Evolutionary conservation across 2,329 filamentous ascomycete species (phyloP), one percentile per base, ranked within the genome.

Genomic region (Periglandula ipomoeae): DNA sequence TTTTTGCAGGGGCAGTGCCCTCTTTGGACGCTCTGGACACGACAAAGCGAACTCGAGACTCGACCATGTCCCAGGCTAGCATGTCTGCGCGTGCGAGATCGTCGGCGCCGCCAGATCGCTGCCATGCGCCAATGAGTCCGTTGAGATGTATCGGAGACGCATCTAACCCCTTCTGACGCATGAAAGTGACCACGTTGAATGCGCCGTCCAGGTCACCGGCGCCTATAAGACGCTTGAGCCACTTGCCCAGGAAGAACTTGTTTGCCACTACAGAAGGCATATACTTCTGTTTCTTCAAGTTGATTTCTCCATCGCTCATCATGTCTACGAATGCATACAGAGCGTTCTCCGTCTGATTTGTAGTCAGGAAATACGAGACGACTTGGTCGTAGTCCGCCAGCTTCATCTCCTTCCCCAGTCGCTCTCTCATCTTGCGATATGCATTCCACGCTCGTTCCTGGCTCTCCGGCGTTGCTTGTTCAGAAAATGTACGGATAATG

Each of bases 291-390:
- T 68, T 69, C 46, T 67, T 68, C 44, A 78, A 59, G 49, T 78
- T 70, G 47, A 80, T 64, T 40, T 70, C 61, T 5, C 76, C 76
- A 4, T 78, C 76, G 50, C 81, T 79, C 81, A 95, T 89, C 89
- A 95, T 94, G 62, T 95, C 88, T 56, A 85, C 87, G 64, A 95
- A 95, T 0, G 88, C 80, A 47, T 81, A 79, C 48, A 91, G 74
- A 1, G 87, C 87, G 51, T 82, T 75, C 51, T 85, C 77, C 5
- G 79, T 72, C 50, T 82, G 74, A 47, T 81, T 78, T 6, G 79
- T 75, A 20, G 81, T 72, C 23, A 95, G 68, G 58, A 95, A 87
- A 40, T 78, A 78, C 19, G 84, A 75, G 42, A 85, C 82, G 32
- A 90, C 75, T 52, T 77, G 71, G 61, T 95, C 89, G 57, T 90